phyloP scores from a whole-genome alignment of 768 basidiomycete species.

The Amylocystis lapponica region DNA sequence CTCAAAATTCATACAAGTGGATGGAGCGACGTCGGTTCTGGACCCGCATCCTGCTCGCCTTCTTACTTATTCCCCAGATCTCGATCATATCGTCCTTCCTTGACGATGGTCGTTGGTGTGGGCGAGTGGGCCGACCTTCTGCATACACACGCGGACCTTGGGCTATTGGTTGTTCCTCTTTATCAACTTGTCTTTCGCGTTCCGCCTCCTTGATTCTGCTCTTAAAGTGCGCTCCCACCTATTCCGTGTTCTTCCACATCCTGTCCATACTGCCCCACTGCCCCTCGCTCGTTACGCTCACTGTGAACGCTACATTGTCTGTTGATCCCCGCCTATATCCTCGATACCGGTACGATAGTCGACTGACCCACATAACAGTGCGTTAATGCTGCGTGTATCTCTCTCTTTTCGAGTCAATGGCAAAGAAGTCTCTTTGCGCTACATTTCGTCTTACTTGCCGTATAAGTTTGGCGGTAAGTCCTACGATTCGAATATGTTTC shows the following conservation, averaged over 20 bases:
- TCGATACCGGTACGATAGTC: slow-evolving; percentile 20
- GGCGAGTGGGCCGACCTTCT: slow-evolving; percentile 2
- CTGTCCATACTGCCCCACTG: background rate
- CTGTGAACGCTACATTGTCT: background rate
- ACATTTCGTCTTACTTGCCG: background rate
- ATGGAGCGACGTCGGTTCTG: slow-evolving; percentile 42
- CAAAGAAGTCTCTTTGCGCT: background rate
- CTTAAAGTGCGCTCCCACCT: background rate
- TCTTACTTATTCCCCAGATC: too few species aligned
- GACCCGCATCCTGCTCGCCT: slow-evolving; percentile 29
- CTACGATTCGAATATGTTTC: too few species aligned
- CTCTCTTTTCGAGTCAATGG: too few species aligned
- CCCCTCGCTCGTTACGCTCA: background rate
- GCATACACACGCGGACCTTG: slow-evolving; percentile 30
- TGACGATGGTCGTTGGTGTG: too few species aligned
- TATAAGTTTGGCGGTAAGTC: too few species aligned
- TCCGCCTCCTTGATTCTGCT: slow-evolving; percentile 2
- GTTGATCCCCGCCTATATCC: background rate
- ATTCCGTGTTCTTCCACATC: background rate
- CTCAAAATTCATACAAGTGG: slow-evolving; percentile 23
- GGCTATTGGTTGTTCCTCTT: slow-evolving; percentile 63
- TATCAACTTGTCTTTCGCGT: slow-evolving; percentile 38
- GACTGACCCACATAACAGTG: slow-evolving; percentile 15
- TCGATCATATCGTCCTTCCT: too few species aligned
- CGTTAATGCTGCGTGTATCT: slow-evolving; percentile 18